Evolutionary conservation across 2,329 filamentous ascomycete species (phyloP), one percentile per base, ranked within the genome.

Genomic region (Sarocladium kiliense): DNA sequence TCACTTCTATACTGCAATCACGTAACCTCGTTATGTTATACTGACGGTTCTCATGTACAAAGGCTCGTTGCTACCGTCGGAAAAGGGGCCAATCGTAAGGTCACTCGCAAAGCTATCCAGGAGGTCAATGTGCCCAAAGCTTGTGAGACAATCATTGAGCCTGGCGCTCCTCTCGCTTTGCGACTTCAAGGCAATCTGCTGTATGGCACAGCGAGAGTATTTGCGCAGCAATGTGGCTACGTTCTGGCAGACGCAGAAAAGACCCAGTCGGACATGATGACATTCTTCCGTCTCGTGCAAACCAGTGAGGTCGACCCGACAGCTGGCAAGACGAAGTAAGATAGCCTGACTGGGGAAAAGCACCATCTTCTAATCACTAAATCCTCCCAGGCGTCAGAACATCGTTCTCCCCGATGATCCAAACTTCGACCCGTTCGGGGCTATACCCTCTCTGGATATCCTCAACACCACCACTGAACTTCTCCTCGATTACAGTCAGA

Each of bases 51-150:
- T n/a, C n/a, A n/a, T n/a, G n/a, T n/a, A n/a, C n/a, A n/a, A 47
- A 97, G 93, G 93, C 84, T 97, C 41, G 86, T 96, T 41, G 94
- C 94, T 41, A 99, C 93, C 0, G 81, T 96, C 2, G 91, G 91
- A 18, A 89, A 85, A 60, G 88, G 86, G 0, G 80, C 74, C 54
- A 77, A 87, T 36, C 88, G 84, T 62, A 91, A 85, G 63, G 77
- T 99, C 62, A 89, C 86, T 7, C 84, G 88, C 50, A 96, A 94
- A 68, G 87, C 89, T 9, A 96, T 99, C 57, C 84, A 93, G 57
- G 85, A 90, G 16, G 94, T 99, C 61, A 81, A 97, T 64, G 86
- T 99, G 25, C 79, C 84, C 34, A 91, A 88, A 65, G 92, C 94
- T 56, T 97, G 93, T 69, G 80, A 87, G 60, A 94, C 87, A n/a